These are phyloP conservation scores for Linnemannia schmuckeri DNA, from an alignment of 192 early-diverging fungal genomes.

Conservation along the genomic window DNA sequence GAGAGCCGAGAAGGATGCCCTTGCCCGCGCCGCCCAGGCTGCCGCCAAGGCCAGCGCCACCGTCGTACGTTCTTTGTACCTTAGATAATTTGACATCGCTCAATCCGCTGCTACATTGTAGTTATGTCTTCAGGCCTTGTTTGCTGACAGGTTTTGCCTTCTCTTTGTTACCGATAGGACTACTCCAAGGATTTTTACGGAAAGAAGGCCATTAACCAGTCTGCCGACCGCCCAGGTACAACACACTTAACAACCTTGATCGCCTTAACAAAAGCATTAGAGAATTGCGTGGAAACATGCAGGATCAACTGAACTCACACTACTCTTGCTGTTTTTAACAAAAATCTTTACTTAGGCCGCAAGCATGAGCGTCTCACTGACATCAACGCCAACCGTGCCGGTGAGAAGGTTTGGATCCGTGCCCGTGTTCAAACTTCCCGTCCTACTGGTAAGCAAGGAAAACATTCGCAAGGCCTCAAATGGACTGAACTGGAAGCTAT, in stretches of 20 bases:
- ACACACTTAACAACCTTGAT: not conserved
- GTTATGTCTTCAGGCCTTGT: slow-evolving; percentile 28
- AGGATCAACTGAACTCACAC: not conserved
- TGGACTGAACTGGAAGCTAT: not conserved
- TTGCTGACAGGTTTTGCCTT: not conserved
- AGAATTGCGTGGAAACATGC: not conserved
- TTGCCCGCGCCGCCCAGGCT: slow-evolving; percentile 76
- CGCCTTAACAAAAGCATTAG: not conserved
- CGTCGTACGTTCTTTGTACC: slow-evolving; percentile 15
- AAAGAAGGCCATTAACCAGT: slow-evolving; percentile 88
- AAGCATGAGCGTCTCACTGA: slow-evolving; percentile 75
- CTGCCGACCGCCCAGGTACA: slow-evolving; percentile 76
- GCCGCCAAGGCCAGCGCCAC: slow-evolving; percentile 57
- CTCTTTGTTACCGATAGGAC: slow-evolving; percentile 64
- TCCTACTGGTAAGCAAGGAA: slow-evolving; percentile 72
- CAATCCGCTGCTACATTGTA: not conserved
- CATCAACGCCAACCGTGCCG: slow-evolving; percentile 72
- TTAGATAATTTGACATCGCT: not conserved
- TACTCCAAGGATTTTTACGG: slow-evolving; percentile 90
- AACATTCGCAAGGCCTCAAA: not conserved
- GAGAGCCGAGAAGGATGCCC: slow-evolving; percentile 76
- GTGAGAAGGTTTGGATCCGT: slow-evolving; percentile 84
- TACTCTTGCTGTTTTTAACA: not conserved
- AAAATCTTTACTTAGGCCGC: slow-evolving; percentile 56
- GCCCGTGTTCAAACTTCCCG: slow-evolving; percentile 94